Conservation (phyloP, 495 filamentous ascomycete species). For the Tuber magnatum region DNA sequence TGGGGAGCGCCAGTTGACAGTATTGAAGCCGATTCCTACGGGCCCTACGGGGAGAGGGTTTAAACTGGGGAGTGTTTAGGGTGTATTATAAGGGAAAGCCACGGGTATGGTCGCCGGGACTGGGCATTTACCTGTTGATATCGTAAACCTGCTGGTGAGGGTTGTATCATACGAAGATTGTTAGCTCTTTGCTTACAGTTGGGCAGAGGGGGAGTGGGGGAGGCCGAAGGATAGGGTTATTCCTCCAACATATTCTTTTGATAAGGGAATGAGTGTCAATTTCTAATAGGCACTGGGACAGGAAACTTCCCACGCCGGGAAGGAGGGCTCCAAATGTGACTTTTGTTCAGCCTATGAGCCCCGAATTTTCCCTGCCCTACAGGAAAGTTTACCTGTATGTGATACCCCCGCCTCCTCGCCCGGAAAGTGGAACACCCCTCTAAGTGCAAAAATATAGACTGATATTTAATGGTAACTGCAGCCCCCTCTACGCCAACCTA, state of each 20-base stretch:
- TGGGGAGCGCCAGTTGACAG: constrained; percentile 71
- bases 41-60: constrained; percentile 67
- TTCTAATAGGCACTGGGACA: constrained; percentile 52
- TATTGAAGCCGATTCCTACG: constrained; percentile 69
- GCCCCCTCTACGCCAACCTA: constrained; percentile 78
- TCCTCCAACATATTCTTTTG: background rate
- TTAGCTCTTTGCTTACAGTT: constrained; percentile 68
- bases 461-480: constrained; percentile 90
- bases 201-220: constrained; percentile 84
- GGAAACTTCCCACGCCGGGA: constrained; percentile 65
- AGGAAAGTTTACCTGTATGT: constrained; percentile 46
- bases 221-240: constrained; percentile 65
- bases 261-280: background rate
- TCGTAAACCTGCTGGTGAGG: constrained; percentile 60
- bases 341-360: constrained; percentile 59
- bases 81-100: constrained; percentile 89
- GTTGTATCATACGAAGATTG: constrained; percentile 62
- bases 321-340: constrained; percentile 66
- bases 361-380: constrained; percentile 67
- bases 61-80: constrained; percentile 73
- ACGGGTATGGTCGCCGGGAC: constrained; percentile 69
- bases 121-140: constrained; percentile 67
- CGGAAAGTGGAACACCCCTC: background rate
- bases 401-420: constrained; percentile 5
- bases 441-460: constrained; percentile 45